These are phyloP conservation scores for Xylaria palmicola DNA, from an alignment of 495 filamentous ascomycete genomes.

Conservation along the genomic window DNA sequence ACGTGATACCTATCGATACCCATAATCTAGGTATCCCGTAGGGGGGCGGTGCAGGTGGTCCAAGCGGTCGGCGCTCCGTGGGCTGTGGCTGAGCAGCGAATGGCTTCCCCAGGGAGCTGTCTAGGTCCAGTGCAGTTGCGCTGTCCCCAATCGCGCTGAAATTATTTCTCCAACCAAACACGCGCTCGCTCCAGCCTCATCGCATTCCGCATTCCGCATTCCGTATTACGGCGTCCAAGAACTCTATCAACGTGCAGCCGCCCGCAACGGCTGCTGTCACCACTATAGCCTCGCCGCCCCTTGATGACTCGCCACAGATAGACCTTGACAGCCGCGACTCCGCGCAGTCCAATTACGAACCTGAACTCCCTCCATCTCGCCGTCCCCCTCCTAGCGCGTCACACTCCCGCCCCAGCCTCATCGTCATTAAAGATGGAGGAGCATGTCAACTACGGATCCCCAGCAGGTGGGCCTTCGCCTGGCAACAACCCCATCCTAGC, in stretches of 20 bases:
- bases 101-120: not conserved
- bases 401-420: not conserved
- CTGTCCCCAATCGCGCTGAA: slow-evolving; percentile 31
- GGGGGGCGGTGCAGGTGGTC: no score
- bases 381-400: slow-evolving; percentile 10
- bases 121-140: slow-evolving; percentile 16
- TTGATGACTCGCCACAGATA: slow-evolving; percentile 19
- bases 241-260: slow-evolving; percentile 19
- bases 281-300: slow-evolving; percentile 11
- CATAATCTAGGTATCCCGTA: no score
- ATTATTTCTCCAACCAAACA: slow-evolving; percentile 40
- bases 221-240: slow-evolving; percentile 5
- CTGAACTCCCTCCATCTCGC: slow-evolving; percentile 12
- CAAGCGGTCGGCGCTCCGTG: not conserved
- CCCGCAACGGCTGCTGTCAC: slow-evolving; percentile 21
- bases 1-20: no score
- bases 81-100: not conserved
- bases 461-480: slow-evolving; percentile 51
- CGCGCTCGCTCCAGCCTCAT: slow-evolving; percentile 30
- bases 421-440: slow-evolving; percentile 50
- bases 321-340: slow-evolving; percentile 17
- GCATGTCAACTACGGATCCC: slow-evolving; percentile 52
- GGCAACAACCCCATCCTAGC: slow-evolving; percentile 50
- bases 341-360: slow-evolving; percentile 17
- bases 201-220: slow-evolving; percentile 14